A percentile compares a stretch with the other conserved stretches of the same genome.
Evolutionary conservation across 2,329 filamentous ascomycete species (phyloP).

Genomic region (Penicillium polonicum): DNA sequence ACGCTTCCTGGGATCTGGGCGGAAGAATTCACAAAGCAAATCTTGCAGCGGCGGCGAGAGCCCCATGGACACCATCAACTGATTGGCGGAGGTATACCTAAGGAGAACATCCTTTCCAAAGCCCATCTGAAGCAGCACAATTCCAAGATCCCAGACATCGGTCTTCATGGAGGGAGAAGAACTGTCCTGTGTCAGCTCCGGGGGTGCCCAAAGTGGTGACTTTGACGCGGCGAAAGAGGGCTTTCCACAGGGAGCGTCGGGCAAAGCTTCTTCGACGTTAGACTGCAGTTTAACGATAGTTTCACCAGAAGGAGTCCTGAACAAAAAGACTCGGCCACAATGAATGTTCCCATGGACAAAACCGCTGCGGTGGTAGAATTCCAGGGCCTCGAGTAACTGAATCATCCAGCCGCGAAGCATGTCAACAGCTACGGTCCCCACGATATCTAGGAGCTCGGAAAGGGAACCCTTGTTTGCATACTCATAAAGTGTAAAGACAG

Average conservation of each 20-base stretch:
- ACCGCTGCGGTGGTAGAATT: constrained; percentile 81
- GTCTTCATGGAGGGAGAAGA: constrained; percentile 65
- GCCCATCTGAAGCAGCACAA: constrained; percentile 90
- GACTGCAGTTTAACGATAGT: constrained; percentile 59
- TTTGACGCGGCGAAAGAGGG: constrained; percentile 57
- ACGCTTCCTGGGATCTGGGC: constrained; percentile 76
- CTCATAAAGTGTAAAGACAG: constrained; percentile 71
- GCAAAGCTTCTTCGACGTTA: constrained; percentile 52
- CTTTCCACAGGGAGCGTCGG: constrained; percentile 46
- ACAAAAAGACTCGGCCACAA: constrained; percentile 74
- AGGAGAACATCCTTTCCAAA: constrained; percentile 76
- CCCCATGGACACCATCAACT: constrained; percentile 67
- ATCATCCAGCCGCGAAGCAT: constrained; percentile 88
- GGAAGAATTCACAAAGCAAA: constrained; percentile 80
- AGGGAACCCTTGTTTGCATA: constrained; percentile 80
- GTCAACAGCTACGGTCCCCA: constrained; percentile 69
- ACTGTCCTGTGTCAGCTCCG: constrained; percentile 67
- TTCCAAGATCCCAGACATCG: constrained; percentile 92
- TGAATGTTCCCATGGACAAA: constrained; percentile 83
- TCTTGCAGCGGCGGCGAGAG: constrained; percentile 76
- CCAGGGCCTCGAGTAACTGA: constrained; percentile 82
- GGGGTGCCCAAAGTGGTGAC: constrained; percentile 79
- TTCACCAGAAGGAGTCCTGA: constrained; percentile 66
- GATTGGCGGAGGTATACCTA: constrained; percentile 75
- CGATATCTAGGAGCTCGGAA: constrained; percentile 75